Base-by-base conservation (phyloP, 2,329 filamentous ascomycete genomes). In the Periconia digitata region DNA sequence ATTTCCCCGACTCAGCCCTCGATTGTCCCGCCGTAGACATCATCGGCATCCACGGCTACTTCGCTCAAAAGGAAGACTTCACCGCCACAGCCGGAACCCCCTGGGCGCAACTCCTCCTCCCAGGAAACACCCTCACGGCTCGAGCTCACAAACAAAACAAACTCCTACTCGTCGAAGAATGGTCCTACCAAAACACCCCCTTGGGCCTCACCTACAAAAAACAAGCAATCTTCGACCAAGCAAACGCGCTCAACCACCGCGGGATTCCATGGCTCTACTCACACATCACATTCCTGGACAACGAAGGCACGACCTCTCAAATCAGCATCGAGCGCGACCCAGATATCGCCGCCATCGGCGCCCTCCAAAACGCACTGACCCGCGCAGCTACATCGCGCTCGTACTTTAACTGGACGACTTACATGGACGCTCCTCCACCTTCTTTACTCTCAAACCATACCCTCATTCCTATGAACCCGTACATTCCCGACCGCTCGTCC, bases 201-300 rank as follows among this genome's bases (percentile, higher is more conserved):
- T 38, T 49, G 8, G 64, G 66, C 0, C 38, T 67, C 10, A 51
- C 54, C 23, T 67, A 65, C 47, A 70, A 70, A 51, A 63, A 61
- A 29, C 54, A 63, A 36, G 66, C 62, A 1, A 51, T 71, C 13
- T 69, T 64, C 42, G 67, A 71, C 42, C 66, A 70, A 49, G 67
- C 64, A 3, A 66, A 64, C 41, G 66, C 66, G 8, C 47, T 71
- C 40, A 70, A 71, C 40, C 51, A 58, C n/a, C 56, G 67, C 16
- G 67, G 67, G 2, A 69, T 71, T 22, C 67, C 67, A 17, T 71
- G 67, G 67, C 46, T 69, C 6, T 70, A 67, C 50, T 69, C 66
- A 0, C 54, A 66, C 42, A 46, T 67, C 17, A 64, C 63, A 1
- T 57, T 51, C 21, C 46, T n/a, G n/a, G n/a, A 56, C 17, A 52